Conservation (phyloP, 208 protist genomes). For the Acanthamoeba lugdunensis region DNA sequence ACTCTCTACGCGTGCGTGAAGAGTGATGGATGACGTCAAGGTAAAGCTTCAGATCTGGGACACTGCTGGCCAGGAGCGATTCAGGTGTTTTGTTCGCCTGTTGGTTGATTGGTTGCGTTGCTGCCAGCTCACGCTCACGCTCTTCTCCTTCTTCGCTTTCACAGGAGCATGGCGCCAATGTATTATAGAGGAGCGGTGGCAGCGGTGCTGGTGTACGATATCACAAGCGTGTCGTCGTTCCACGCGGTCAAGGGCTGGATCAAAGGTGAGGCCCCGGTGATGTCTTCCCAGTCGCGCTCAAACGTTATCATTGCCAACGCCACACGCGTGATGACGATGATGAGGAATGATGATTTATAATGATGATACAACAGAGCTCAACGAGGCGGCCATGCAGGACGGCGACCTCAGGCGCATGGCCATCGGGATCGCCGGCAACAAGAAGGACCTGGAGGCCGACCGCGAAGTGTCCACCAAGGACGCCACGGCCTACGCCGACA, state of each 20-base stretch:
- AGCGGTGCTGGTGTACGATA: constrained; percentile 82
- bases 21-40: constrained; percentile 59
- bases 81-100: background rate
- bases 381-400: constrained; percentile 23
- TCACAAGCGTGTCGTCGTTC: constrained; percentile 72
- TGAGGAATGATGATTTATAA: too few relatives aligned
- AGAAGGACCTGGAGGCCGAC: constrained; percentile 68
- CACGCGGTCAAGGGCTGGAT: constrained; percentile 82
- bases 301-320: background rate
- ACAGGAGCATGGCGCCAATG: constrained; percentile 81
- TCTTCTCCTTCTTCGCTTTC: background rate
- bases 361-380: constrained; percentile 36
- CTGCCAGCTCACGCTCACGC: too few relatives aligned
- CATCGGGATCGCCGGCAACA: constrained; percentile 70
- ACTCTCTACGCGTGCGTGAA: background rate
- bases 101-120: background rate
- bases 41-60: constrained; percentile 66
- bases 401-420: background rate
- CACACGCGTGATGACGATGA: background rate
- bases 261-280: background rate
- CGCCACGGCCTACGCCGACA: constrained; percentile 49
- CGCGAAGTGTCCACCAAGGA: constrained; percentile 49
- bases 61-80: constrained; percentile 63
- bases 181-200: constrained; percentile 84
- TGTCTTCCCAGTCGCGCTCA: background rate